Evolutionary conservation across 2,329 filamentous ascomycete genomes (phyloP).

Genomic region (Lizonia empirigonia): DNA sequence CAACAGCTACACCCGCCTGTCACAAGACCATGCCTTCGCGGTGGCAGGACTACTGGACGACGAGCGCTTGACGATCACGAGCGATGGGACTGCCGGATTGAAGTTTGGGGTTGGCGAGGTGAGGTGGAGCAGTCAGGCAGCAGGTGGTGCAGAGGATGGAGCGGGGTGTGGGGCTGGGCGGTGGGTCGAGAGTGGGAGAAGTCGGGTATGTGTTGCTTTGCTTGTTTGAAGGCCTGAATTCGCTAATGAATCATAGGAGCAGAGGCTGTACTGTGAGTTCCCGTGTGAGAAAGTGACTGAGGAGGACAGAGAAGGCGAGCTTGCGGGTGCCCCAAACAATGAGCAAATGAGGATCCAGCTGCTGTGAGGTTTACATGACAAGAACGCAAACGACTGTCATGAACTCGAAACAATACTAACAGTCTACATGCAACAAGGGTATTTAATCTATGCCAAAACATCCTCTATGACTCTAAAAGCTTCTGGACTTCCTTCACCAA

Average conservation of each 20-base stretch:
- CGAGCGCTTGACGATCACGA: background rate
- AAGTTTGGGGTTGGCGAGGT: background rate
- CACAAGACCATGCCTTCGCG: background rate
- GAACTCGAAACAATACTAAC: background rate
- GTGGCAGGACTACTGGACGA: background rate
- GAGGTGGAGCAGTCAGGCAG: background rate
- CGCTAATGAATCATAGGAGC: background rate
- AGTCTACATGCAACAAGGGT: slow-evolving; percentile 10
- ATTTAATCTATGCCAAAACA: slow-evolving; percentile 2
- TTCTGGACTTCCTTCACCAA: slow-evolving; percentile 44
- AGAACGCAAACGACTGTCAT: no score
- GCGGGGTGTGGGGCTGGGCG: background rate
- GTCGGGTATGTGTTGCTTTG: background rate
- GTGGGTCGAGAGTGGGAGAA: background rate
- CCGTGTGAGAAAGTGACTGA: background rate
- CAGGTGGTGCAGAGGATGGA: background rate
- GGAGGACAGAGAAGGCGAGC: background rate
- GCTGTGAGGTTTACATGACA: background rate
- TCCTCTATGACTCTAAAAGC: slow-evolving; percentile 32
- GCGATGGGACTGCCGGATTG: background rate
- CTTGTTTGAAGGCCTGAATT: background rate
- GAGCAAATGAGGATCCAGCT: background rate
- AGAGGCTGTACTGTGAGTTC: background rate
- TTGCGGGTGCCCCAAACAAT: background rate
- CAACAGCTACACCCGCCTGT: background rate